phyloP scores from a whole-genome alignment of 495 filamentous ascomycete genomes.

The Hapsidospora chrysogenum region DNA sequence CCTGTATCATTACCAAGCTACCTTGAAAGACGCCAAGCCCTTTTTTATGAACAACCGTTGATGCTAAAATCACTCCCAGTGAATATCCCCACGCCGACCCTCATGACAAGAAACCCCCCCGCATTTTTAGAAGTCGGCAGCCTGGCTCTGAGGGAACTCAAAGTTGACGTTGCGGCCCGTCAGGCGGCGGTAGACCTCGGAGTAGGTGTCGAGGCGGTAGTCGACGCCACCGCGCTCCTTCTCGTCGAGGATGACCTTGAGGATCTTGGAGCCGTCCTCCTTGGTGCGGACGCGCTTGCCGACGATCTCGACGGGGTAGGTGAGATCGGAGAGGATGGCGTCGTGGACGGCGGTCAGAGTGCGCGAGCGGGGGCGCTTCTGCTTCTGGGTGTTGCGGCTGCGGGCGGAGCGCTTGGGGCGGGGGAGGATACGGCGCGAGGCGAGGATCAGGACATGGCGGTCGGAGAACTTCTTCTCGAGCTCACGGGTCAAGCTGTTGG shows the following conservation, averaged over 20 bases:
- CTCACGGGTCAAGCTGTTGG: slow-evolving; percentile 85
- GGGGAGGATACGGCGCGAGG: slow-evolving; percentile 95
- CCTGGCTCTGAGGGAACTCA: slow-evolving; percentile 82
- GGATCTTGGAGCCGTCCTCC: slow-evolving; percentile 91
- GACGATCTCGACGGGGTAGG: slow-evolving; percentile 99
- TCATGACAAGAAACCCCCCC: neutral
- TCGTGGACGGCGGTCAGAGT: slow-evolving; percentile 97
- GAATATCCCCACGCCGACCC: neutral
- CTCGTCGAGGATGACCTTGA: slow-evolving; percentile 97
- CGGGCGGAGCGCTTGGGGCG: slow-evolving; percentile 91
- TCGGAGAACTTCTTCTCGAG: slow-evolving; percentile 99
- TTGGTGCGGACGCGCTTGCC: slow-evolving; percentile 93
- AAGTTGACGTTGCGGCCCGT: slow-evolving; percentile 89
- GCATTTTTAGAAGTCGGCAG: slow-evolving; percentile 54
- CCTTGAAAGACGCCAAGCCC: neutral
- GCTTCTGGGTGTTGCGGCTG: slow-evolving; percentile 80
- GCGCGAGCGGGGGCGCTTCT: slow-evolving; percentile 95
- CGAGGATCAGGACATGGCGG: slow-evolving; percentile 97
- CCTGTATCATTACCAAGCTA: neutral
- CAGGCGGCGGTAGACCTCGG: slow-evolving; percentile 90
- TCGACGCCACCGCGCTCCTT: slow-evolving; percentile 98
- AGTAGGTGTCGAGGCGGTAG: slow-evolving; percentile 97
- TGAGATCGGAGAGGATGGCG: slow-evolving; percentile 84
- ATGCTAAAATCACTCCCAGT: no score
- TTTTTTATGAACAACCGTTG: neutral